Evolutionary conservation across 176 grass and related monocot species (phyloP).

Genomic region (Oryza officinalis): DNA sequence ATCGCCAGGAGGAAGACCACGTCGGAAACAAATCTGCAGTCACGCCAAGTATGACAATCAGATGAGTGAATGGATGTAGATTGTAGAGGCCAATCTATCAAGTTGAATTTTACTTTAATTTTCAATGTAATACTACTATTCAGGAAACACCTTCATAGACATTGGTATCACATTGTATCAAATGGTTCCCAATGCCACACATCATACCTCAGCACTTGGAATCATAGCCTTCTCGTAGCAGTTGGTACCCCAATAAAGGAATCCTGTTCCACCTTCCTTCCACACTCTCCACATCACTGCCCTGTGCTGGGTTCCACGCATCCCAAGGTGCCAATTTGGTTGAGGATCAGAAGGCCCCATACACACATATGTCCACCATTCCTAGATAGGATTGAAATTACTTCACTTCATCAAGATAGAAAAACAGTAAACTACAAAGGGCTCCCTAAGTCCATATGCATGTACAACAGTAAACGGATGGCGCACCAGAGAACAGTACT

Average conservation of each 20-base stretch:
- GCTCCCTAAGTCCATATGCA: slow-evolving; percentile 18
- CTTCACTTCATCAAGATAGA: slow-evolving; percentile 25
- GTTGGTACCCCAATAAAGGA: slow-evolving; percentile 97
- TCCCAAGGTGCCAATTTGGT: slow-evolving; percentile 97
- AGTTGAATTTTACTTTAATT: background rate
- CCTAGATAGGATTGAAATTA: slow-evolving; percentile 45
- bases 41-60: background rate
- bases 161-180: background rate
- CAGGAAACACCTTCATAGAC: slow-evolving; percentile 7
- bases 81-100: background rate
- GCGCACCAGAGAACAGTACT: background rate
- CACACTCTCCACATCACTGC: slow-evolving; percentile 98
- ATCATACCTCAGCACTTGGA: slow-evolving; percentile 88
- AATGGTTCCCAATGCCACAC: background rate
- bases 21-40: slow-evolving; percentile 78
- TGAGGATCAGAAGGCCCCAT: slow-evolving; percentile 97
- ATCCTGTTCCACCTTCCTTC: slow-evolving; percentile 97
- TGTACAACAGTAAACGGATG: background rate
- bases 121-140: background rate
- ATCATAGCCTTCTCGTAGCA: slow-evolving; percentile 94
- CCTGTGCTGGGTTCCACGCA: slow-evolving; percentile 96
- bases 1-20: slow-evolving; percentile 93
- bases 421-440: background rate
- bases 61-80: background rate
- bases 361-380: slow-evolving; percentile 99